phyloP scores from a whole-genome alignment of 192 early-diverging fungal genomes.

The Mortierella claussenii region DNA sequence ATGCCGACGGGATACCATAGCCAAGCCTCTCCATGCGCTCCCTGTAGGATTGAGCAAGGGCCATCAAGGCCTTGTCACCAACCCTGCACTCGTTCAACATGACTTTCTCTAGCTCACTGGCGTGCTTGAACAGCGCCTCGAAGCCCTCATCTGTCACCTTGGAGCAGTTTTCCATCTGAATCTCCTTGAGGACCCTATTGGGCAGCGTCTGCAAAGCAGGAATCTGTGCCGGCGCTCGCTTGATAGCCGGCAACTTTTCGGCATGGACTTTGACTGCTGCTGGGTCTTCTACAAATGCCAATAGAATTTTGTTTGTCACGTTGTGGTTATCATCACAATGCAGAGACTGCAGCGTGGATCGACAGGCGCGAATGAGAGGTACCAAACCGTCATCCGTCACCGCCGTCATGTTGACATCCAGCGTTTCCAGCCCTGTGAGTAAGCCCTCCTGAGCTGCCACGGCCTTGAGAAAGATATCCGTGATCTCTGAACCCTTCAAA shows the following conservation, averaged over 20 bases:
- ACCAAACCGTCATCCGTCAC: conserved; percentile 2
- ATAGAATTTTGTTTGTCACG: not conserved
- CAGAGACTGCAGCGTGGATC: not conserved
- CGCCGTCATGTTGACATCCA: conserved; percentile 17
- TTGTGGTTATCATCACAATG: conserved; percentile 3
- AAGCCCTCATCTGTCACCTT: not conserved
- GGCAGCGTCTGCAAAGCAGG: not conserved
- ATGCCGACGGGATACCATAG: conserved; percentile 8
- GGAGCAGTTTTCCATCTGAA: conserved; percentile 4
- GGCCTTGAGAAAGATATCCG: conserved; percentile 6
- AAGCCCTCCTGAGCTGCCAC: not conserved
- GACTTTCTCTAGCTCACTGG: conserved; percentile 14
- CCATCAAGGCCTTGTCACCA: conserved; percentile 10
- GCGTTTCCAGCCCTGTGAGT: not conserved
- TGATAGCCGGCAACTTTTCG: not conserved
- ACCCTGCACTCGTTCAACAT: conserved; percentile 5
- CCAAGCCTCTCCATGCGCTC: conserved; percentile 18
- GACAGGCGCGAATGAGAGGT: conserved; percentile 4
- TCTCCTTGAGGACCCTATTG: conserved; percentile 20
- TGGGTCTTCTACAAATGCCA: conserved; percentile 10
- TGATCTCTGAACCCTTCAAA: conserved; percentile 18
- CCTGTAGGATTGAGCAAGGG: conserved; percentile 11
- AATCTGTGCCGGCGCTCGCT: not conserved
- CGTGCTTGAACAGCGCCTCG: conserved; percentile 6
- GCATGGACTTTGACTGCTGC: not conserved